These are phyloP conservation scores for Colletotrichum navitas DNA, from an alignment of 2,329 filamentous ascomycete genomes.

Conservation along the genomic window DNA sequence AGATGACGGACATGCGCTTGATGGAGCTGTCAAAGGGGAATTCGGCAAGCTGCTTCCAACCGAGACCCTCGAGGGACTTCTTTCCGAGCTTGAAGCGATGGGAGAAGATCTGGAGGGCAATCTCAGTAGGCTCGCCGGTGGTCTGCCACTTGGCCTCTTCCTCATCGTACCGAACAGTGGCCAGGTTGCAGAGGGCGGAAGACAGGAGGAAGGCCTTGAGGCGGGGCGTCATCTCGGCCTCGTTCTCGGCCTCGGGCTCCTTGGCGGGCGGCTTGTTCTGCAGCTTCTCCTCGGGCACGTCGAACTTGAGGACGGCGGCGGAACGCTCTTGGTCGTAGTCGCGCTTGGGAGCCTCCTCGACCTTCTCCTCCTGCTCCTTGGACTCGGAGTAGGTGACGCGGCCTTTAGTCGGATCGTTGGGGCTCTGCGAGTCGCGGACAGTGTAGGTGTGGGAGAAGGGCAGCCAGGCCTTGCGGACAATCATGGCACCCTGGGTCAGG, in stretches of 20 bases:
- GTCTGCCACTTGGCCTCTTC: slow-evolving; percentile 73
- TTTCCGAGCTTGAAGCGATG: slow-evolving; percentile 74
- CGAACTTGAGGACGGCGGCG: slow-evolving; percentile 71
- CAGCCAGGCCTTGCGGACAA: slow-evolving; percentile 75
- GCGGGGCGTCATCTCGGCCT: slow-evolving; percentile 61
- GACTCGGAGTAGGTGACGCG: slow-evolving; percentile 61
- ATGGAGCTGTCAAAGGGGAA: slow-evolving; percentile 84
- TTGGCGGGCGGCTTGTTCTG: slow-evolving; percentile 51
- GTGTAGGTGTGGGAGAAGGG: slow-evolving; percentile 68
- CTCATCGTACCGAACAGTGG: slow-evolving; percentile 68
- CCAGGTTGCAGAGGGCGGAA: slow-evolving; percentile 74
- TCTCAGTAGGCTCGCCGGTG: slow-evolving; percentile 79
- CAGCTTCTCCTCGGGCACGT: slow-evolving; percentile 70
- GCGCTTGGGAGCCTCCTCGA: slow-evolving; percentile 55
- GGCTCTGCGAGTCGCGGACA: slow-evolving; percentile 71
- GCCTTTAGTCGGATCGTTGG: slow-evolving; percentile 72
- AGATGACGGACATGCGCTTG: slow-evolving; percentile 85
- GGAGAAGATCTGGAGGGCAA: slow-evolving; percentile 81
- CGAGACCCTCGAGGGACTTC: slow-evolving; percentile 62
- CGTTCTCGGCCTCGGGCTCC: slow-evolving; percentile 50
- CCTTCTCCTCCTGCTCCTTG: slow-evolving; percentile 49
- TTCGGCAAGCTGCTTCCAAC: slow-evolving; percentile 76
- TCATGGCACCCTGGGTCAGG: slow-evolving; percentile 77
- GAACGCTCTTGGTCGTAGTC: slow-evolving; percentile 73
- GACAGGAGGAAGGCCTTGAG: slow-evolving; percentile 66